Percentiles rank a stretch among this genome's conserved stretches.
phyloP scores from a whole-genome alignment of 2,329 filamentous ascomycete species.

The Acephala macrosclerotiorum region DNA sequence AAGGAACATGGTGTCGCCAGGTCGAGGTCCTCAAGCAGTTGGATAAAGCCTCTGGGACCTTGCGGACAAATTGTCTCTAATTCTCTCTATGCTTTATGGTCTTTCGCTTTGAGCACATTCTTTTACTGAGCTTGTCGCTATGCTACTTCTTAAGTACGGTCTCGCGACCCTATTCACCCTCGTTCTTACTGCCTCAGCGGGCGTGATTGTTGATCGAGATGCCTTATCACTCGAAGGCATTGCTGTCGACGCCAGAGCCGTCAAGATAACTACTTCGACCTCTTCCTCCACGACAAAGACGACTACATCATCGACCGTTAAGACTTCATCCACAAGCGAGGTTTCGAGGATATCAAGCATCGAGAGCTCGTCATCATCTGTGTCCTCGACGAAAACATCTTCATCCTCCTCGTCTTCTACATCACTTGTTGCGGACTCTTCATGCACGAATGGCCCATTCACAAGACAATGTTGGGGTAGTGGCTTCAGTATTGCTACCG shows the following conservation, averaged over 20 bases:
- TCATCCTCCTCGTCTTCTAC: neutral
- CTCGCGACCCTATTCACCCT: neutral
- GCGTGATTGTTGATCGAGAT: neutral
- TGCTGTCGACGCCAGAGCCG: neutral
- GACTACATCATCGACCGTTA: neutral
- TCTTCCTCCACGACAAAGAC: neutral
- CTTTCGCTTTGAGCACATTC: neutral
- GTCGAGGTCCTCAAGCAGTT: neutral
- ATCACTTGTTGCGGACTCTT: neutral
- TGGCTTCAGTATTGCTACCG: slow-evolving; percentile 27
- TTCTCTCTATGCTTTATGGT: neutral
- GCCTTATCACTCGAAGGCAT: neutral
- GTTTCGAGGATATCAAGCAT: neutral
- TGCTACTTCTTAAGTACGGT: neutral
- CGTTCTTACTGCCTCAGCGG: neutral
- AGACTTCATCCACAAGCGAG: neutral
- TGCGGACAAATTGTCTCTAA: neutral
- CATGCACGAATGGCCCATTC: slow-evolving; percentile 20
- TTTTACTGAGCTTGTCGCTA: neutral
- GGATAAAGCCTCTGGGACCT: neutral
- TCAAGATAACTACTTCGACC: neutral
- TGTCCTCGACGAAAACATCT: neutral
- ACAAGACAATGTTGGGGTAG: slow-evolving; percentile 24
- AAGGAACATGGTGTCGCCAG: neutral
- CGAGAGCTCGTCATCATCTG: neutral